Evolutionary conservation across 139 green algal species (phyloP), one percentile per base, ranked within the genome.

Genomic region (Nannochloris sp.): DNA sequence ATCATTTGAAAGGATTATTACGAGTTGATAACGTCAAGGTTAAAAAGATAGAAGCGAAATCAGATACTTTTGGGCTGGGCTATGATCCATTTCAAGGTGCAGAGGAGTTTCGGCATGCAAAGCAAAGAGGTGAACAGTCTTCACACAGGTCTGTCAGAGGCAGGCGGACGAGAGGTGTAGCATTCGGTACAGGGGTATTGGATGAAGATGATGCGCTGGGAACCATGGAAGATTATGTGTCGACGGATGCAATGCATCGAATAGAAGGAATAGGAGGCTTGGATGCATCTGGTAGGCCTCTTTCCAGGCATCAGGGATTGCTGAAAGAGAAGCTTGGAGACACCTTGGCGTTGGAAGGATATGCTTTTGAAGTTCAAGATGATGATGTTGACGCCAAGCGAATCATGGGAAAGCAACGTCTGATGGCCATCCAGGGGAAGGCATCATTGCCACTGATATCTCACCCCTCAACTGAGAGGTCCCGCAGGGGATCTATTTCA

Each of bases 81-180:
- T 96, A 81, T 71, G 89, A 97, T 71, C 89, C 91, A 1, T 97
- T 89, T 71, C 78, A 81, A 63, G 85, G 77, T 6, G 87, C 91
- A 0, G 82, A 90, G 60, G 89, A 93, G 53, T 96, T 97, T 65
- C 68, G 86, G 10, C n/a, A 33, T 6, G 64, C 68, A 4, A 89
- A 86, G 71, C 59, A 65, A 5, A 37, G 59, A 59, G 6, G 53
- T 33, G 51, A 58, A 57, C 23, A 49, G 51, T 51, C 56, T 64
- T 25, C 20, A 23, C 33, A 44, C 31, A 50, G 31, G 0, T 25
- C 61, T 20, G 10, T 8, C 0, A 55, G 40, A 23, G n/a, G 60
- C 10, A 5, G 23, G n/a, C 61, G 61, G 40, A 36, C 5, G 3
- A 63, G 81, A 1, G 85, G 88, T 9, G 77, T 85, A 10, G 91